Evolutionary conservation across 306 rosid species (phyloP).

Genomic region (Abrus precatorius): DNA sequence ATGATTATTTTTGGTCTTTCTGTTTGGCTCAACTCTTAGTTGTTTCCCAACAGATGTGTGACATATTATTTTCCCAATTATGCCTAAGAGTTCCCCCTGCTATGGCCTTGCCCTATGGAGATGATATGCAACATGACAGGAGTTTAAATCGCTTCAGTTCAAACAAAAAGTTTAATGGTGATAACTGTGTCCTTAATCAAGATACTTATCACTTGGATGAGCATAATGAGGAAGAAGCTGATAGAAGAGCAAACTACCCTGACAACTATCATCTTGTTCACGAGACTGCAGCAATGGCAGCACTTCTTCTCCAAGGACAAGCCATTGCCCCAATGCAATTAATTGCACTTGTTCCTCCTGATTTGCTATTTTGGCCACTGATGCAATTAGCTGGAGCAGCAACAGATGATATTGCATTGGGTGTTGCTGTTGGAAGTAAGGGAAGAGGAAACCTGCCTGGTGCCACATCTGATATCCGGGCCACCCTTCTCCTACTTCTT

Average conservation of each 20-base stretch:
- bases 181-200: slow-evolving; percentile 38
- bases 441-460: slow-evolving; percentile 95
- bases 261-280: slow-evolving; percentile 57
- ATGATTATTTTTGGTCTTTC: not conserved
- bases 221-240: slow-evolving; percentile 59
- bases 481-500: slow-evolving; percentile 82
- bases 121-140: slow-evolving; percentile 58
- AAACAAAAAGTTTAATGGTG: slow-evolving; percentile 55
- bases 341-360: slow-evolving; percentile 84
- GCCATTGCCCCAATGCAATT: slow-evolving; percentile 90
- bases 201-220: slow-evolving; percentile 55
- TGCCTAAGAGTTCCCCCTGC: slow-evolving; percentile 81
- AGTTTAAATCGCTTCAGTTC: slow-evolving; percentile 47
- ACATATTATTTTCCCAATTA: slow-evolving; percentile 85
- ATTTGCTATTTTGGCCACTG: slow-evolving; percentile 85
- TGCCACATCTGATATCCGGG: slow-evolving; percentile 86
- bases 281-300: slow-evolving; percentile 84
- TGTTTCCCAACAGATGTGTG: slow-evolving; percentile 81
- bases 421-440: slow-evolving; percentile 92
- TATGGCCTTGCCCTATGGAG: slow-evolving; percentile 63
- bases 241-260: slow-evolving; percentile 57
- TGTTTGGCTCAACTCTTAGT: slow-evolving; percentile 36
- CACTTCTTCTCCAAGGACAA: slow-evolving; percentile 76
- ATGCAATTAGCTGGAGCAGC: slow-evolving; percentile 92
- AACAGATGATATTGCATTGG: slow-evolving; percentile 85